phyloP scores from a whole-genome alignment of 1,139 yeast species.

The Diutina ranongensis region DNA sequence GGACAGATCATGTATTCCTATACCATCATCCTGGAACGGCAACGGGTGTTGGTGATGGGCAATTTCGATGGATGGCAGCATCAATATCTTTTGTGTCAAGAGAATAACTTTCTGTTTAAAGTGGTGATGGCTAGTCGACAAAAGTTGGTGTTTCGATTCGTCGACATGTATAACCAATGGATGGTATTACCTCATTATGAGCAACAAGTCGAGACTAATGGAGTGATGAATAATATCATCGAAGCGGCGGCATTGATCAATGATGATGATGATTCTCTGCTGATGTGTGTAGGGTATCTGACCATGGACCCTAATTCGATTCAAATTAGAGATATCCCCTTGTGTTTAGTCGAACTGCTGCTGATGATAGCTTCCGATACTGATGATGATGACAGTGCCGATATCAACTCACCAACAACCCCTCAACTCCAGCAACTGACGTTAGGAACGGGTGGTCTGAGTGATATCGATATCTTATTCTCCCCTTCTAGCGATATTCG shows the following conservation, averaged over 20 bases:
- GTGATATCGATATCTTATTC: too few relatives aligned
- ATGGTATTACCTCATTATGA: slow-evolving; percentile 1
- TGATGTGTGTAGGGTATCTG: background rate
- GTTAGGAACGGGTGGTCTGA: too few relatives aligned
- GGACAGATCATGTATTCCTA: background rate
- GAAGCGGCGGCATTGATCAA: background rate
- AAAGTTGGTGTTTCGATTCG: background rate
- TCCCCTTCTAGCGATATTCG: background rate
- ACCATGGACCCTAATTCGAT: background rate
- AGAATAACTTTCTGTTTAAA: background rate
- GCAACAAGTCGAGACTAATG: background rate
- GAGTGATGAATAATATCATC: background rate
- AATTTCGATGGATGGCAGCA: background rate
- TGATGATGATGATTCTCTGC: slow-evolving; percentile 1
- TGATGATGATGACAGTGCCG: background rate
- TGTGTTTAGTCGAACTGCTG: background rate
- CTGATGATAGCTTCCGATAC: background rate
- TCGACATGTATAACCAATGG: background rate
- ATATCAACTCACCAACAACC: too few relatives aligned
- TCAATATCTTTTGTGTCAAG: background rate
- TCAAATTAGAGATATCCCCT: background rate
- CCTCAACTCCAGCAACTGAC: too few relatives aligned
- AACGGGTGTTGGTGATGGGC: background rate
- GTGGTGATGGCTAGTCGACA: background rate
- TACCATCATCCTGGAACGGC: slow-evolving; percentile 5